Base-by-base conservation (phyloP, 352 stramenopile genomes). In the Phytopythium delawarense region DNA sequence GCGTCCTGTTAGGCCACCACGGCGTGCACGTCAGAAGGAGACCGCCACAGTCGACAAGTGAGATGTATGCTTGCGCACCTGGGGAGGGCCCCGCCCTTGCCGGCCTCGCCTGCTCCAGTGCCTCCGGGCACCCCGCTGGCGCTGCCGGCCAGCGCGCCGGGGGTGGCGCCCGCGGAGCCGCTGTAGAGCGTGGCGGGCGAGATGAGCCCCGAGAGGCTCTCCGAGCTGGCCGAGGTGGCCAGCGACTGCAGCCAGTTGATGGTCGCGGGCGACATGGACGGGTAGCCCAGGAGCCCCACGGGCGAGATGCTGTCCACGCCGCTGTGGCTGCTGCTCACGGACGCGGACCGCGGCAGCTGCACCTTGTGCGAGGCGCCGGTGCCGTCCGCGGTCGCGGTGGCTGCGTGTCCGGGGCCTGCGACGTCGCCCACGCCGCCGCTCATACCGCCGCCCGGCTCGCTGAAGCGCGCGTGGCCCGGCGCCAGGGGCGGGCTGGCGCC, bases 171-270 rank as follows among this genome's bases (percentile, higher is more conserved):
- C 8, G 67, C 52, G 15, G 64, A 75, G 13, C 63, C 62, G 21
- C 70, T 62, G 39, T 78, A 78, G 0, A 91, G 51, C 15, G 66
- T 73, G 34, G 79, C 78, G 13, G 82, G 80, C 5, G 82, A 89
- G 46, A 88, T 74, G 18, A 89, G 63, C 4, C 79, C 79, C 32
- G 76, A 72, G 8, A 91, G 71, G 23, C 76, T 89, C 23, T 90
- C 84, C 6, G 70, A 87, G 59, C 77, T 87, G 0, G 75, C 66
- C 7, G 84, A 89, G n/a, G 81, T 83, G 18, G 75, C 71, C 8
- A 92, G 79, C 21, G 83, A 85, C 65, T 92, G 83, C 51, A 92
- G 69, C 84, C 81, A 92, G 37, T 83, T 85, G 49, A 92, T 75
- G 7, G 81, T 92, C 59, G 82, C 81, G 2, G 84, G 84, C 21